Conservation (phyloP, 129 eudicot species). For the Logfia minima region DNA sequence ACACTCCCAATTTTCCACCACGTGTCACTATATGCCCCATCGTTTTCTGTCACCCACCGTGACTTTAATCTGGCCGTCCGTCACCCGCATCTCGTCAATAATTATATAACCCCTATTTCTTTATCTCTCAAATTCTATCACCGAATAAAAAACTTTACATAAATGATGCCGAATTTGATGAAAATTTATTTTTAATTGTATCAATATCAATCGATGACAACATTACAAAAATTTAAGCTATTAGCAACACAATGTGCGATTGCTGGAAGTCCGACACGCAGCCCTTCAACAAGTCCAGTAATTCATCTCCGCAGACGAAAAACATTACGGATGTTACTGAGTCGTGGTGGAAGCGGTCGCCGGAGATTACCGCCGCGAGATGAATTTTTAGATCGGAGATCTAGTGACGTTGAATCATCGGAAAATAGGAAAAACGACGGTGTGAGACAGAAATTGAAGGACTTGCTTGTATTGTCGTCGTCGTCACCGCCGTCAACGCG, state of each 20-base stretch:
- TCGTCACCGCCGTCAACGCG: conserved; percentile 58
- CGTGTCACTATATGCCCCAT: conserved; percentile 22
- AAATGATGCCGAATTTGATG: neutral
- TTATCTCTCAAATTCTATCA: neutral
- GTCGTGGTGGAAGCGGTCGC: conserved; percentile 41
- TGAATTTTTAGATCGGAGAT: conserved; percentile 40
- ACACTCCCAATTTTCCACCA: conserved; percentile 15
- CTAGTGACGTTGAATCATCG: conserved; percentile 27
- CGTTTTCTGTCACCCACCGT: conserved; percentile 24
- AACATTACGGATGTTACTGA: conserved; percentile 78
- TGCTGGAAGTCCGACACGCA: conserved; percentile 74
- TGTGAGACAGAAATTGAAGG: conserved; percentile 65
- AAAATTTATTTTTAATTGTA: neutral
- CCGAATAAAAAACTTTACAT: neutral
- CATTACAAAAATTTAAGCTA: conserved; percentile 74
- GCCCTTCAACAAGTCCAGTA: conserved; percentile 82
- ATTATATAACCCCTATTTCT: conserved; percentile 29
- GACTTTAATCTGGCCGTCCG: conserved; percentile 36
- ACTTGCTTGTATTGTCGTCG: conserved; percentile 46
- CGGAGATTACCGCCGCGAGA: conserved; percentile 35
- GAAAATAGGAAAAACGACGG: conserved; percentile 40
- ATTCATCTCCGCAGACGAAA: conserved; percentile 83
- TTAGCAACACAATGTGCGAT: conserved; percentile 81
- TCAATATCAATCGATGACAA: conserved; percentile 41
- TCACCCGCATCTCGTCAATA: conserved; percentile 27